These are phyloP conservation scores for Plasmodium chabaudi DNA, from an alignment of 169 alveolate genomes.

Conservation along the genomic window DNA sequence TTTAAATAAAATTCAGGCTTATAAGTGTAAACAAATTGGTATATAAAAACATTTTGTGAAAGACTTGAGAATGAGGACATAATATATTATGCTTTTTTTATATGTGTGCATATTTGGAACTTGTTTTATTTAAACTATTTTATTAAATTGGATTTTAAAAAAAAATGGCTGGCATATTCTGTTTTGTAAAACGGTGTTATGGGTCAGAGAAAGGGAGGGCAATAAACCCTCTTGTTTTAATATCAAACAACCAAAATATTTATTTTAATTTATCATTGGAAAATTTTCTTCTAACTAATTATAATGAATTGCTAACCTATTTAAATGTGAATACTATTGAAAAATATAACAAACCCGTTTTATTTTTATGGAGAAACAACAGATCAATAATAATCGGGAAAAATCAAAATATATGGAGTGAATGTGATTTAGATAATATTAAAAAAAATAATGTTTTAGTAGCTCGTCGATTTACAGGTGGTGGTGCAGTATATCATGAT, in stretches of 20 bases:
- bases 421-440: constrained; percentile 90
- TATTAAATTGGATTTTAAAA: too few relatives aligned
- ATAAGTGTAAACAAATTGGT: too few relatives aligned
- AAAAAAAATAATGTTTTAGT: constrained; percentile 88
- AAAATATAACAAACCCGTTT: constrained; percentile 83
- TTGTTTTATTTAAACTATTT: too few relatives aligned
- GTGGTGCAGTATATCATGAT: constrained; percentile 96
- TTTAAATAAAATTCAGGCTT: too few relatives aligned
- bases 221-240: constrained; percentile 47
- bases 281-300: constrained; percentile 77
- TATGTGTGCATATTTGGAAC: too few relatives aligned
- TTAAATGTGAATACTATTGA: constrained; percentile 67
- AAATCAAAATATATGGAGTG: constrained; percentile 95
- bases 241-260: constrained; percentile 81
- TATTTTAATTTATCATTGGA: constrained; percentile 84
- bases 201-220: background rate
- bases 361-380: constrained; percentile 94
- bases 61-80: too few relatives aligned
- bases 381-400: constrained; percentile 94
- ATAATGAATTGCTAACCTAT: constrained; percentile 42
- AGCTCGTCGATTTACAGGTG: constrained; percentile 96
- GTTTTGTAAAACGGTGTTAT: constrained; percentile 14
- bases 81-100: too few relatives aligned
- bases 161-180: background rate
- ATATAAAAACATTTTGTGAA: too few relatives aligned